Evolutionary conservation across 164 flowering plant species (phyloP), one percentile per base, ranked within the genome.

Genomic region (Paratinospora sagittata): DNA sequence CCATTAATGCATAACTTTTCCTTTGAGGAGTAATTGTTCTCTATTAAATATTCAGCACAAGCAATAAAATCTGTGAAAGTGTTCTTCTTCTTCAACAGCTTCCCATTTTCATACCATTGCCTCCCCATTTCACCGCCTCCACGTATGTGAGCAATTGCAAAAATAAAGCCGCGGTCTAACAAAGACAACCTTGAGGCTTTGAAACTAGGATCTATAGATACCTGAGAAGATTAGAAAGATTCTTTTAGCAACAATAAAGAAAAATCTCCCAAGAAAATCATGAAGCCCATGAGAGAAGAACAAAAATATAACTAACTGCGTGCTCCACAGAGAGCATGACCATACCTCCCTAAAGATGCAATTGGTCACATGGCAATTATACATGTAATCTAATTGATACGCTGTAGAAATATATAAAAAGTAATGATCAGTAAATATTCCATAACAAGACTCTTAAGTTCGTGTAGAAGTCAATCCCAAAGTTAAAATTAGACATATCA

Each of bases 61-160:
- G 90, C 71, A 74, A 80, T 88, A 79, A 94, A 94, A 83, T 94
- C 98, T 10, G 95, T 87, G 75, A 94, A 94, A 9, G 97, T 94
- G 78, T 94, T 92, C 65, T 73, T 87, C 79, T 94, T 94, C 84
- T 88, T 85, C 76, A 90, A 72, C n/a, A 92, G 75, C 77, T 94
- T 92, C 70, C 98, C 98, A 78, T 90, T 82, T 73, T 94, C 98
- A 72, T 94, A 94, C 98, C 98, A 91, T 80, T 82, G 86, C 83
- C 98, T 87, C 69, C 98, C 98, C 97, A 94, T 91, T 88, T 94
- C 98, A 74, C 98, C 97, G 67, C 98, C 98, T 27, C 97, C 98
- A 72, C 97, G 98, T 77, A 91, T 80, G 71, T 94, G 98, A 60
- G 97, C 97, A 73, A 91, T 89, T 12, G 82, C 95, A 82, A 39